A percentile compares a stretch with the other conserved stretches of the same genome.
Conservation (phyloP, 805 yeast genomes). For the Kodamaea lidongshanica region DNA sequence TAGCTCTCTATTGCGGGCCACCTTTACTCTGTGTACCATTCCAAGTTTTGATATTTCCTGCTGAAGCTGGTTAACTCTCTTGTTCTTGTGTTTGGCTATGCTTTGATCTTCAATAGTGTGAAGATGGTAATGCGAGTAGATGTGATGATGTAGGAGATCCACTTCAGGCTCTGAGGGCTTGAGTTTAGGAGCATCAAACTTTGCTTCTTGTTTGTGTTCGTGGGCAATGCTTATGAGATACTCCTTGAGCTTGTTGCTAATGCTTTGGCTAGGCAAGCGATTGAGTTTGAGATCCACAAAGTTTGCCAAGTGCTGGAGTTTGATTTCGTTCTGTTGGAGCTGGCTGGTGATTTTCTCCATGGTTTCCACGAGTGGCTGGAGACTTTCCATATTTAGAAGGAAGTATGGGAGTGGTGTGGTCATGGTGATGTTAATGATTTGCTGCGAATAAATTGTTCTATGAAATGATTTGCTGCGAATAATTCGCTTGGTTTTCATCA, state of each 20-base stretch:
- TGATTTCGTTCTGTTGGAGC: slow-evolving; percentile 20
- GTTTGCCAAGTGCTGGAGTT: slow-evolving; percentile 17
- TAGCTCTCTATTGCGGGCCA: slow-evolving; percentile 19
- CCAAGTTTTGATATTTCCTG: slow-evolving; percentile 24
- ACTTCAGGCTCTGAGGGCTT: background rate
- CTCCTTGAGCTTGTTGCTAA: slow-evolving; percentile 1
- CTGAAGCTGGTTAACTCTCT: slow-evolving; percentile 18
- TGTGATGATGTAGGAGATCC: slow-evolving; percentile 15
- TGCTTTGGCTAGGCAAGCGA: slow-evolving; percentile 1
- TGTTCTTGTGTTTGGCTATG: slow-evolving; percentile 9
- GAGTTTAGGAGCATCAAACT: no score
- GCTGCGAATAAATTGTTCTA: no score
- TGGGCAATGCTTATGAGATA: background rate
- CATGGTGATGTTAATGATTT: background rate
- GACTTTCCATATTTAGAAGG: slow-evolving; percentile 27
- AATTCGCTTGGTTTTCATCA: no score
- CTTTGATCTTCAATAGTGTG: slow-evolving; percentile 12
- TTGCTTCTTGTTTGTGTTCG: slow-evolving; percentile 3
- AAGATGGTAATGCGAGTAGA: slow-evolving; percentile 24
- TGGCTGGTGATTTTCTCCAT: slow-evolving; percentile 17
- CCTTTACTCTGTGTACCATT: slow-evolving; percentile 15
- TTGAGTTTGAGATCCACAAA: slow-evolving; percentile 18
- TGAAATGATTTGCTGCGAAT: no score
- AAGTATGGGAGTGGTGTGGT: slow-evolving; percentile 9
- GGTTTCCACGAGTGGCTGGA: slow-evolving; percentile 23